phyloP scores from a whole-genome alignment of 768 basidiomycete species.

The Amanita rubescens region DNA sequence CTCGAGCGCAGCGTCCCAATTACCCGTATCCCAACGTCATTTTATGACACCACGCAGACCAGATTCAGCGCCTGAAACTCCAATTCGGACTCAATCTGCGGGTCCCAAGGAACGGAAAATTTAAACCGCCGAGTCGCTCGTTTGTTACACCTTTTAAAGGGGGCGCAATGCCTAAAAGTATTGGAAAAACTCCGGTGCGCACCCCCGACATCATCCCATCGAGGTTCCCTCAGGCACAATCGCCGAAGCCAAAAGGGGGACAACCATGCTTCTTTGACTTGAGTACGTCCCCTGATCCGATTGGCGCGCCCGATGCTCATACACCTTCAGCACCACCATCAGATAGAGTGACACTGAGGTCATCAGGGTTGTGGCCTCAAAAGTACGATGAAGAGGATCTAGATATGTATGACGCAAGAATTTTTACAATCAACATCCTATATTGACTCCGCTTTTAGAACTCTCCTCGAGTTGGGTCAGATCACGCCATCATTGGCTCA shows the following conservation, averaged over 20 bases:
- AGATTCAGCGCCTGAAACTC: neutral
- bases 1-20: neutral
- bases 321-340: slow-evolving; percentile 7
- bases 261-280: slow-evolving; percentile 32
- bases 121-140: slow-evolving; percentile 26
- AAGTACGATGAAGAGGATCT: slow-evolving; percentile 34
- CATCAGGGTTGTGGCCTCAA: slow-evolving; percentile 49
- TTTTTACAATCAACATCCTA: neutral
- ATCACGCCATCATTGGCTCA: slow-evolving; percentile 48
- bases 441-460: slow-evolving; percentile 26
- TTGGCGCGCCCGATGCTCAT: neutral
- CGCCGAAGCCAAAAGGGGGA: slow-evolving; percentile 9
- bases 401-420: slow-evolving; percentile 43
- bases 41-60: neutral
- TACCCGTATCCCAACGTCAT: neutral
- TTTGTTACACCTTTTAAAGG: slow-evolving; percentile 61
- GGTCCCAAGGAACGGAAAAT: neutral
- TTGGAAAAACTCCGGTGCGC: slow-evolving; percentile 21
- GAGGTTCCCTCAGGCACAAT: slow-evolving; percentile 10
- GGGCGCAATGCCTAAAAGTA: slow-evolving; percentile 39
- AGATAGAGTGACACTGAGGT: slow-evolving; percentile 35
- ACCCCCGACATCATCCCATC: slow-evolving; percentile 5
- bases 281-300: slow-evolving; percentile 24
- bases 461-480: slow-evolving; percentile 41
- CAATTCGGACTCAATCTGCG: neutral